These are phyloP conservation scores for Rhodotorula sphaerocarpa DNA, from an alignment of 768 basidiomycete genomes.

Conservation along the genomic window DNA sequence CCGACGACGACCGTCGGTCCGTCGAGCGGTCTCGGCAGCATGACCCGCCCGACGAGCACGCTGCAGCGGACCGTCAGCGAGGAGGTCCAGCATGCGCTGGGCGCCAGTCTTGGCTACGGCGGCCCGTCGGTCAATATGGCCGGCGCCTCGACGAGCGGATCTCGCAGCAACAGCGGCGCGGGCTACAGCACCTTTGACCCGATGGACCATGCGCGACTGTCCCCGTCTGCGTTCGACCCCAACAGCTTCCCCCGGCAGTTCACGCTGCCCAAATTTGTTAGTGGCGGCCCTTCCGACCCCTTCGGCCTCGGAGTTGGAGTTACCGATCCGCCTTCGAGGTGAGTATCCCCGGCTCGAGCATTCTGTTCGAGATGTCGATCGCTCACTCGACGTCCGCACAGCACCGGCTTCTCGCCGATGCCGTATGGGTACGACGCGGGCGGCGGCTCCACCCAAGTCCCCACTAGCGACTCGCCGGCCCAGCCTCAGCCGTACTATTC, in stretches of 20 bases:
- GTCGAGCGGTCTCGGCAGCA: neutral
- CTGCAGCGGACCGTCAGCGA: constrained; percentile 22
- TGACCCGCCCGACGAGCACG: neutral
- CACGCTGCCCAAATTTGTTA: constrained; percentile 24
- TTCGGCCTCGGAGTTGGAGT: constrained; percentile 20
- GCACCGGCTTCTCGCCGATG: constrained; percentile 16
- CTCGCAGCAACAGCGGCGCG: neutral
- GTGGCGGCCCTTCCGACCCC: constrained; percentile 12
- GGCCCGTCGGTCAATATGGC: neutral
- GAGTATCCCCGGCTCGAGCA: neutral
- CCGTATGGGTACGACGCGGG: constrained; percentile 11
- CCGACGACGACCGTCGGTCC: neutral
- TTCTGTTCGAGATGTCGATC: neutral
- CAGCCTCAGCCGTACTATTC: constrained; percentile 18
- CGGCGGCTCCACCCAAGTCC: neutral
- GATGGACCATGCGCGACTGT: constrained; percentile 22
- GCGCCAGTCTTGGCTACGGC: neutral
- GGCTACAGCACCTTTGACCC: constrained; percentile 24
- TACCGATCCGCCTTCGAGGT: constrained; percentile 11
- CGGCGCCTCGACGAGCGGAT: neutral
- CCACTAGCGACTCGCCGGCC: neutral
- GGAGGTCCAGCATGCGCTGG: constrained; percentile 18
- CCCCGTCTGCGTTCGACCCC: constrained; percentile 32
- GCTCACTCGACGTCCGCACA: neutral
- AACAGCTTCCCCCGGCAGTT: constrained; percentile 20